Percentiles rank a stretch among this genome's conserved stretches.
Conservation (phyloP, 768 basidiomycete genomes). For the Tephrocybe rancida region DNA sequence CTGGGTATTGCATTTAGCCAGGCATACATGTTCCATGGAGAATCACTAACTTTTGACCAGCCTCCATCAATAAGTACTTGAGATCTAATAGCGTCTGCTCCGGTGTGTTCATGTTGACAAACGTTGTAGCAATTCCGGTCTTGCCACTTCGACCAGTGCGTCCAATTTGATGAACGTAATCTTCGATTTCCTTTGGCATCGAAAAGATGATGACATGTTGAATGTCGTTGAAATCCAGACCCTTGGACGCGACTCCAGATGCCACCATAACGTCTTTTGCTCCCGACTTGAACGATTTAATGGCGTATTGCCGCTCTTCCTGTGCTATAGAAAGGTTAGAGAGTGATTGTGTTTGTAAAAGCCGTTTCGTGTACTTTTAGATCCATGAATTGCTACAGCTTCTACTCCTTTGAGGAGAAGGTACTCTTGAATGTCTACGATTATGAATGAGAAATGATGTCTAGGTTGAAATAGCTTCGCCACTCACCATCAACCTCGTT, state of each 20-base stretch:
- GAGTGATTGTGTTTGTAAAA: neutral
- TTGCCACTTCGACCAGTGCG: conserved; percentile 97
- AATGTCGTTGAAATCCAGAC: conserved; percentile 98
- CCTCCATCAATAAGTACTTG: conserved; percentile 96
- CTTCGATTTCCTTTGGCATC: conserved; percentile 99
- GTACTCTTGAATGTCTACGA: conserved; percentile 96
- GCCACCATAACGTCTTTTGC: conserved; percentile 99
- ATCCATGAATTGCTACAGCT: conserved; percentile 98
- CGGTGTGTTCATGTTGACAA: conserved; percentile 96
- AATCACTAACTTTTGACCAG: conserved; percentile 86
- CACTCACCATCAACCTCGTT: conserved; percentile 96
- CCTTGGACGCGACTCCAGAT: conserved; percentile 96
- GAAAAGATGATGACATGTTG: conserved; percentile 99
- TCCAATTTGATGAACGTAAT: conserved; percentile 99
- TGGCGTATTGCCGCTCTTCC: conserved; percentile 98
- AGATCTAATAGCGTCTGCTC: conserved; percentile 97
- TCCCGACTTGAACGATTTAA: conserved; percentile 96
- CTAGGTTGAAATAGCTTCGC: neutral
- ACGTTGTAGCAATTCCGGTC: conserved; percentile 98
- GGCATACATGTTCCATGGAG: neutral
- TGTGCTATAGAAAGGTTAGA: conserved; percentile 58
- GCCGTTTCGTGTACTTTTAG: conserved; percentile 69
- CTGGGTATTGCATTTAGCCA: conserved; percentile 41
- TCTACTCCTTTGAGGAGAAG: conserved; percentile 95
- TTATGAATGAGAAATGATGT: conserved; percentile 4